Evolutionary conservation across 129 eudicot genomes (phyloP).

Genomic region (carrot (Daucus carota)): DNA sequence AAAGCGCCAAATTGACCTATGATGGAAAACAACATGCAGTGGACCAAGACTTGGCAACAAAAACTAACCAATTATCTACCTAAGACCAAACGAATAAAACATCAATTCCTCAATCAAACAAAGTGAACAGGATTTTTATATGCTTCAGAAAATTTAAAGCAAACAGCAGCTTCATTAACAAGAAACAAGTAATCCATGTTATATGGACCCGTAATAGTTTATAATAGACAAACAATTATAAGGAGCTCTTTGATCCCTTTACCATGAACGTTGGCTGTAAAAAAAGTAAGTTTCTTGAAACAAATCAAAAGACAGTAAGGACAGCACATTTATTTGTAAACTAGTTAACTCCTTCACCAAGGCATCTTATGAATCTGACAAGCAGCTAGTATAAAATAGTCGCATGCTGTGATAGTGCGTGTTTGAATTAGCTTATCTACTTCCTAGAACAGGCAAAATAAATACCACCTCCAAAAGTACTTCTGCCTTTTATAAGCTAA

Average conservation of each 20-base stretch:
- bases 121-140: no score
- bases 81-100: background rate
- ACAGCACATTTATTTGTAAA: background rate
- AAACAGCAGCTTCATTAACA: no score
- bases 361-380: background rate
- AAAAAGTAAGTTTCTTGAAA: no score
- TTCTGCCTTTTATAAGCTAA: no score
- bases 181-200: no score
- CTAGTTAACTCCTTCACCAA: background rate
- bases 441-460: background rate
- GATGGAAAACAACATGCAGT: background rate
- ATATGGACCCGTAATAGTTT: background rate
- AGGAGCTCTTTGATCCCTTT: background rate
- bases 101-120: background rate
- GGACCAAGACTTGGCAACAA: background rate
- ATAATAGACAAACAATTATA: background rate
- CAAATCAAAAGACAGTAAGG: background rate
- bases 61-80: background rate
- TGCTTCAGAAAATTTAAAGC: no score
- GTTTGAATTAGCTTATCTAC: background rate
- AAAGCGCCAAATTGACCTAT: no score
- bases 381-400: background rate
- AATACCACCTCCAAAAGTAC: no score
- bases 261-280: no score
- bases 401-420: background rate